Conservation (phyloP, 2,329 filamentous ascomycete species). For the Waltergamsia citrina region DNA sequence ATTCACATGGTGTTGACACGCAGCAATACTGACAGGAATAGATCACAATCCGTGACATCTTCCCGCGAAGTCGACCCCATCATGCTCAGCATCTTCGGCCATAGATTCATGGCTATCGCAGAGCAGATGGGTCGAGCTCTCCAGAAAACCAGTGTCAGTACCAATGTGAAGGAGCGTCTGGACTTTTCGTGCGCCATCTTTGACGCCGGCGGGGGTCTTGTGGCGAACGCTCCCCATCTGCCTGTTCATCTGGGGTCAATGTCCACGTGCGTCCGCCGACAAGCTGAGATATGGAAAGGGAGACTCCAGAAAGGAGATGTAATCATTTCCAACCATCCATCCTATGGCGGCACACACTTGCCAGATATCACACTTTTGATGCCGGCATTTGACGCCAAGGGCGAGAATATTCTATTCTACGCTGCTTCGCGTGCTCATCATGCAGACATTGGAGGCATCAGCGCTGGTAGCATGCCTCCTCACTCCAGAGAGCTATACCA, state of each 20-base stretch:
- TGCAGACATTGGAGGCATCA: constrained; percentile 76
- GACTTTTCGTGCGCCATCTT: constrained; percentile 80
- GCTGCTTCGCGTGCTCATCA: constrained; percentile 74
- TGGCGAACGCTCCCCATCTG: constrained; percentile 71
- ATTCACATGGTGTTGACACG: too few relatives aligned
- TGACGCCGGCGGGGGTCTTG: constrained; percentile 63
- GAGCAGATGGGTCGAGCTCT: constrained; percentile 76
- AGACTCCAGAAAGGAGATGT: constrained; percentile 72
- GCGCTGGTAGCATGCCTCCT: constrained; percentile 74
- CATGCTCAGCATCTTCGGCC: constrained; percentile 69
- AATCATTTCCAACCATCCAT: constrained; percentile 75
- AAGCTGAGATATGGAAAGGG: constrained; percentile 71
- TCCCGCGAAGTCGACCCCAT: constrained; percentile 51
- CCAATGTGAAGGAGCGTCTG: constrained; percentile 73
- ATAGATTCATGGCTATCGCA: constrained; percentile 78
- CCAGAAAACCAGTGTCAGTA: constrained; percentile 73
- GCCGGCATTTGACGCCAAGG: constrained; percentile 57
- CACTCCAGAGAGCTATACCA: constrained; percentile 56
- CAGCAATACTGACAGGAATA: not conserved
- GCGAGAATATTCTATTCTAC: constrained; percentile 70
- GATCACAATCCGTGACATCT: constrained; percentile 1
- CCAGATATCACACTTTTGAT: constrained; percentile 77
- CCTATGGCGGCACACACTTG: constrained; percentile 74
- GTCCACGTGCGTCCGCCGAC: constrained; percentile 71
- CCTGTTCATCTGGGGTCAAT: constrained; percentile 76